These are phyloP conservation scores for Cyberlindnera suaveolens DNA, from an alignment of 805 yeast species.

Conservation along the genomic window DNA sequence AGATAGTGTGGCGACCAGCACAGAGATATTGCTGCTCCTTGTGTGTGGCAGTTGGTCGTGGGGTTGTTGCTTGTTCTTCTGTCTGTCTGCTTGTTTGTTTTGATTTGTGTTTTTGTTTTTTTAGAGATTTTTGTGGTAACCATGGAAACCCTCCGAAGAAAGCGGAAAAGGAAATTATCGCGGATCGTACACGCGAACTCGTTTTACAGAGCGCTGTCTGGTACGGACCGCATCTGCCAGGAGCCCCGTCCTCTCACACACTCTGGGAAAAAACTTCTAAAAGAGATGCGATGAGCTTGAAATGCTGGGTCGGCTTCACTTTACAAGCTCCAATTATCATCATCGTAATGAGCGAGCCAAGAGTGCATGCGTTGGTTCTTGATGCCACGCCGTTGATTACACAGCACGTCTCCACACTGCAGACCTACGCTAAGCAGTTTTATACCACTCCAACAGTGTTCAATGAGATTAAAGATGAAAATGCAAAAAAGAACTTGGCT, in stretches of 20 bases:
- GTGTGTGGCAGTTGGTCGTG: no score
- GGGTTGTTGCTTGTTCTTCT: no score
- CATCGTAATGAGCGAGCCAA: slow-evolving; percentile 11
- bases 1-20: no score
- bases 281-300: background rate
- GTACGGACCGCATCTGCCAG: background rate
- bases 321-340: background rate
- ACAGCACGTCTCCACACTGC: slow-evolving; percentile 68
- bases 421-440: slow-evolving; percentile 62
- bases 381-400: slow-evolving; percentile 96
- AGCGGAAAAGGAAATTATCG: no score
- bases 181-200: background rate
- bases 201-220: background rate
- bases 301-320: no score
- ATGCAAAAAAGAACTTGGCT: slow-evolving; percentile 68
- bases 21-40: no score
- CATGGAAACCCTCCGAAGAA: background rate
- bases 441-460: slow-evolving; percentile 90
- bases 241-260: no score
- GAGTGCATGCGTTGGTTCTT: slow-evolving; percentile 46
- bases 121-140: background rate
- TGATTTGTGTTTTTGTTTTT: slow-evolving; percentile 1
- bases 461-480: slow-evolving; percentile 80
- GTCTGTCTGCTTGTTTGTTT: background rate
- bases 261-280: background rate